These are phyloP conservation scores for Basidiobolus meristosporus DNA, from an alignment of 371 early-diverging fungal genomes.

Conservation along the genomic window DNA sequence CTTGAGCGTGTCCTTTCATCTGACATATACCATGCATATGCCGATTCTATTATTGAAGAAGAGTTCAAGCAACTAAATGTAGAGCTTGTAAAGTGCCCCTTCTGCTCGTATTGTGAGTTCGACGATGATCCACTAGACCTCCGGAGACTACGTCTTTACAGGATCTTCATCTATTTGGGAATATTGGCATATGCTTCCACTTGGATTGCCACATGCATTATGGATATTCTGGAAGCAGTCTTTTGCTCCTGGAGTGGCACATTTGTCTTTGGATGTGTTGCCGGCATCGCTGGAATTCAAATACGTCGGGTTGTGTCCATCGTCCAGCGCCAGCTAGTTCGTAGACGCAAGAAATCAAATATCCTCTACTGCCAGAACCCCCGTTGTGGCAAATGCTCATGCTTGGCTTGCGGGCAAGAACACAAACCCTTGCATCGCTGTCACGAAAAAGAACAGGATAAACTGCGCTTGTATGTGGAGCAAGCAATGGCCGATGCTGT, in stretches of 20 bases:
- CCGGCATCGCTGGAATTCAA: neutral
- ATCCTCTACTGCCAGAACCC: slow-evolving; percentile 25
- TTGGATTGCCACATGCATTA: neutral
- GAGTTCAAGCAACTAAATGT: slow-evolving; percentile 7
- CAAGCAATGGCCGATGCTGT: slow-evolving; percentile 44
- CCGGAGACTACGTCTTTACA: slow-evolving; percentile 1
- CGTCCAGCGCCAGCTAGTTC: neutral
- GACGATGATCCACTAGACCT: slow-evolving; percentile 15
- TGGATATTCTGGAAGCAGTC: neutral
- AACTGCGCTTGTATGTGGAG: slow-evolving; percentile 33
- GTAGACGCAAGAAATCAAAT: no score
- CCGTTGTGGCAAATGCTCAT: slow-evolving; percentile 20
- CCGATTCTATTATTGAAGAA: slow-evolving; percentile 16
- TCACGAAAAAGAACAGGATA: slow-evolving; percentile 28
- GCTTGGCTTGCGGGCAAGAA: slow-evolving; percentile 19
- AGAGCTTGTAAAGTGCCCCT: slow-evolving; percentile 20
- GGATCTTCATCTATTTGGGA: neutral
- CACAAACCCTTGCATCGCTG: slow-evolving; percentile 29
- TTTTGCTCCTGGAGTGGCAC: neutral
- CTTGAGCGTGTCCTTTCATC: slow-evolving; percentile 10
- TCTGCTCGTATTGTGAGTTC: slow-evolving; percentile 24
- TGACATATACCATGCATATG: slow-evolving; percentile 17
- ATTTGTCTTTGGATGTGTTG: neutral
- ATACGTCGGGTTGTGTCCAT: neutral
- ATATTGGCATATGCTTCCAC: neutral